These are phyloP conservation scores for Penicillium sp. DNA, from an alignment of 2,329 filamentous ascomycete genomes.

Conservation along the genomic window DNA sequence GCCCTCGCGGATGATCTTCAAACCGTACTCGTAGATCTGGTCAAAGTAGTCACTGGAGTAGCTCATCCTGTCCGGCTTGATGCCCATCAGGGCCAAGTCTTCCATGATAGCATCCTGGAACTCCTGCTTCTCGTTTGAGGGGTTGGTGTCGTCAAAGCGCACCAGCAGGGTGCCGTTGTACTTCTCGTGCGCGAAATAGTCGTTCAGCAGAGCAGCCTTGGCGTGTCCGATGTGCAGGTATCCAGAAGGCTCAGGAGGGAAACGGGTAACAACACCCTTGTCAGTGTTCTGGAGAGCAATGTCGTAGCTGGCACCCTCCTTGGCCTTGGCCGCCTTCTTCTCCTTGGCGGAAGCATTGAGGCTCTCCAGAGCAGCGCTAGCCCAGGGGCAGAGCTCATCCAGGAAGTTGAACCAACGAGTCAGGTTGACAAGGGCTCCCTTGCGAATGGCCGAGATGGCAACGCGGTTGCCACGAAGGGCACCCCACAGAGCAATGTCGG, in stretches of 20 bases:
- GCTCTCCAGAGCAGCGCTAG: too few species aligned
- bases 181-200: slow-evolving; percentile 91
- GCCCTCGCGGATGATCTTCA: slow-evolving; percentile 67
- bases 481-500: slow-evolving; percentile 75
- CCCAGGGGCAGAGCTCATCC: slow-evolving; percentile 71
- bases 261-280: slow-evolving; percentile 81
- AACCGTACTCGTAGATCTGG: slow-evolving; percentile 77
- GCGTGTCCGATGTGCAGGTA: slow-evolving; percentile 94
- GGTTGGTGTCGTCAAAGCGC: slow-evolving; percentile 89
- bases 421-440: slow-evolving; percentile 69
- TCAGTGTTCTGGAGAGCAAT: slow-evolving; percentile 76
- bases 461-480: slow-evolving; percentile 75
- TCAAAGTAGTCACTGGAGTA: slow-evolving; percentile 97
- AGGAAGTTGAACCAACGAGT: too few species aligned
- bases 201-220: slow-evolving; percentile 85
- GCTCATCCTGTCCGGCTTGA: slow-evolving; percentile 75
- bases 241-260: slow-evolving; percentile 88
- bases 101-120: slow-evolving; percentile 89
- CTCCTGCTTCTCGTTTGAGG: slow-evolving; percentile 96
- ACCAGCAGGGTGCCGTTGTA: slow-evolving; percentile 86
- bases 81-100: slow-evolving; percentile 82
- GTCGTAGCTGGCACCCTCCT: slow-evolving; percentile 78
- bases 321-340: slow-evolving; percentile 60
- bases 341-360: slow-evolving; percentile 60
- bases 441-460: slow-evolving; percentile 69